Evolutionary conservation across 257 asterid genomes (phyloP).

Genomic region (Paulownia fortunei): DNA sequence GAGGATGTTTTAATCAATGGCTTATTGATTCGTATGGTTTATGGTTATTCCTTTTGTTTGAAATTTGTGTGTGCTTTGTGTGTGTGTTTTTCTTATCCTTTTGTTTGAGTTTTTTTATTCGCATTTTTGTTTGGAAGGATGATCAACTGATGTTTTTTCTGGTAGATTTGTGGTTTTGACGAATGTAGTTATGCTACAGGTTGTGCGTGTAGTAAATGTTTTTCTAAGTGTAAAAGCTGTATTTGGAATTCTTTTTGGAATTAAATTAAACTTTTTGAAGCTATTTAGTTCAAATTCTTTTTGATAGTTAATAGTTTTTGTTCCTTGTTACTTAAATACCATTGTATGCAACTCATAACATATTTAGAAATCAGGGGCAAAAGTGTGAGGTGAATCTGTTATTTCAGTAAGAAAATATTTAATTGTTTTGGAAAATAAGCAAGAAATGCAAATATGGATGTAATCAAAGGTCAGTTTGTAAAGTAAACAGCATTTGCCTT

Average conservation of each 20-base stretch:
- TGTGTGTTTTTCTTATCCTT: not conserved
- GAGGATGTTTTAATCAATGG: not conserved
- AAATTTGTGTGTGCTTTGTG: not conserved
- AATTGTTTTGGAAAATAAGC: not conserved
- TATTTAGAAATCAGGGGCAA: constrained; percentile 3
- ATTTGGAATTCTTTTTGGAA: constrained; percentile 15
- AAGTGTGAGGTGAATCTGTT: not conserved
- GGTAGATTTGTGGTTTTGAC: constrained; percentile 9
- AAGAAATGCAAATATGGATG: too few species aligned
- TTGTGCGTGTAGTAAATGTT: not conserved
- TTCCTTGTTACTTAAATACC: not conserved
- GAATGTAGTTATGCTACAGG: not conserved
- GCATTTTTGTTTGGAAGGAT: not conserved
- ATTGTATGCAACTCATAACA: not conserved
- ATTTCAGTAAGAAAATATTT: not conserved
- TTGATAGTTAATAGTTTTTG: not conserved
- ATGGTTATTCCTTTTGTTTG: not conserved
- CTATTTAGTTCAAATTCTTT: not conserved
- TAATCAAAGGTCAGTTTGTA: not conserved
- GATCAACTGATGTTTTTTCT: constrained; percentile 6
- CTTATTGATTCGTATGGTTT: not conserved
- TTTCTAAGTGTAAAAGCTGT: constrained; percentile 13
- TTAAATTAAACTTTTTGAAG: not conserved
- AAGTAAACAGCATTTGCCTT: not conserved
- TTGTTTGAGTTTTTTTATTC: not conserved